Base-by-base conservation (phyloP, 2,329 filamentous ascomycete genomes). In the Diaporthe citriasiana region DNA sequence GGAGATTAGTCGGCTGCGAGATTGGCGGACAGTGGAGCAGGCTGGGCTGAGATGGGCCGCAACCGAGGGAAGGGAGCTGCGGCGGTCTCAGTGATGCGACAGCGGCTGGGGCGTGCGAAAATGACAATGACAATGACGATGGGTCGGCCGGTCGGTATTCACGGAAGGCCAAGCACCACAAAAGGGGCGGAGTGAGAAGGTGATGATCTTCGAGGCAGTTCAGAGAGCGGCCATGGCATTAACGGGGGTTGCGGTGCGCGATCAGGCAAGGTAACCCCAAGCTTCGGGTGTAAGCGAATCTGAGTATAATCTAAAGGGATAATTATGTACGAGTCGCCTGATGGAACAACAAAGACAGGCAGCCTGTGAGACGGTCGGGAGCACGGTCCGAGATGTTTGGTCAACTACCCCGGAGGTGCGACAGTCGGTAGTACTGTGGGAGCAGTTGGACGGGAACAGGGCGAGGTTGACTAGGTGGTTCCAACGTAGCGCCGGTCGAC, bases 171-270 rank as follows among this genome's bases (percentile, higher is more conserved):
- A 75, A 70, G 73, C 57, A 66, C 68, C 35, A 66, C 66, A 45
- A 68, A 68, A 65, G 55, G 69, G 59, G 50, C 38, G 65, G 55
- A 69, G 56, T 53, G 59, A 42, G 45, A 63, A 45, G 70, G 45
- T 55, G 57, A 63, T 55, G 57, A 63, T 70, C 27, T 53, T 51
- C 30, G 71, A 42, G 33, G 47, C 70, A 69, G 72, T 69, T 75
- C 72, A 75, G 50, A 63, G 71, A 45, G 68, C 59, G 66, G 72
- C 68, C 74, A 75, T 75, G 57, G 68, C 74, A 75, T 68, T 33
- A 42, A 65, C 27, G 25, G 35, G 66, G 45, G 55, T 2, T 56
- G 42, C 42, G 45, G 70, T 30, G 47, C 30, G 45, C 42, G 50
- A 63, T 63, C 70, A 53, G 33, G 57, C 68, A 74, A 57, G 50